These are phyloP conservation scores for Eragrostis nindensis DNA, from an alignment of 176 grass and related monocot genomes.

Conservation along the genomic window DNA sequence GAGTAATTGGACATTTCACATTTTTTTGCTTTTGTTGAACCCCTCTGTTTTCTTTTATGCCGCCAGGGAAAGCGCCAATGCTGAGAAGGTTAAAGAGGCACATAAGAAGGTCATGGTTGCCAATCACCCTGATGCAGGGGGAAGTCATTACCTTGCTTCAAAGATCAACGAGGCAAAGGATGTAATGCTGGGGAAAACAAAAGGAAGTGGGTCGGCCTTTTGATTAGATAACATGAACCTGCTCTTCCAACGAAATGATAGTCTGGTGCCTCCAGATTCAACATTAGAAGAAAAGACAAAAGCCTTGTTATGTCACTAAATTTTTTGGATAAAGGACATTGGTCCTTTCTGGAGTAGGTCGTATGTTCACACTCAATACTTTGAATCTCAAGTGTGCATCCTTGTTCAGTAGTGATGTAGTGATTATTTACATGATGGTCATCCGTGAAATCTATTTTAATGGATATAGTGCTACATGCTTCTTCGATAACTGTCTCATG, in stretches of 20 bases:
- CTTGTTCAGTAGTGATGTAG: background rate
- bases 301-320: slow-evolving; percentile 2
- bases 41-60: slow-evolving; percentile 18
- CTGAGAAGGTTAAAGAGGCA: slow-evolving; percentile 94
- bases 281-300: slow-evolving; percentile 37
- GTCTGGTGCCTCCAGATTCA: slow-evolving; percentile 13
- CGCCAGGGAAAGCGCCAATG: slow-evolving; percentile 64
- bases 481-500: slow-evolving; percentile 7
- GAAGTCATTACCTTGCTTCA: slow-evolving; percentile 92
- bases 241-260: background rate
- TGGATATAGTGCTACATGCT: slow-evolving; percentile 5
- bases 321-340: slow-evolving; percentile 14
- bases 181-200: slow-evolving; percentile 76
- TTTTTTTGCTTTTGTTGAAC: slow-evolving; percentile 6
- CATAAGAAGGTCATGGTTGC: slow-evolving; percentile 98
- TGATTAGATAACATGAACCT: slow-evolving; percentile 41
- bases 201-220: slow-evolving; percentile 81
- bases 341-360: background rate
- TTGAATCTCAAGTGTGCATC: background rate
- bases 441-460: background rate
- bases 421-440: slow-evolving; percentile 44
- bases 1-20: background rate
- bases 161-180: slow-evolving; percentile 98
- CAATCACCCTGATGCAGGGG: slow-evolving; percentile 91
- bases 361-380: slow-evolving; percentile 11